Evolutionary conservation across 495 filamentous ascomycete genomes (phyloP).

Genomic region (Lichenothelia convexa): DNA sequence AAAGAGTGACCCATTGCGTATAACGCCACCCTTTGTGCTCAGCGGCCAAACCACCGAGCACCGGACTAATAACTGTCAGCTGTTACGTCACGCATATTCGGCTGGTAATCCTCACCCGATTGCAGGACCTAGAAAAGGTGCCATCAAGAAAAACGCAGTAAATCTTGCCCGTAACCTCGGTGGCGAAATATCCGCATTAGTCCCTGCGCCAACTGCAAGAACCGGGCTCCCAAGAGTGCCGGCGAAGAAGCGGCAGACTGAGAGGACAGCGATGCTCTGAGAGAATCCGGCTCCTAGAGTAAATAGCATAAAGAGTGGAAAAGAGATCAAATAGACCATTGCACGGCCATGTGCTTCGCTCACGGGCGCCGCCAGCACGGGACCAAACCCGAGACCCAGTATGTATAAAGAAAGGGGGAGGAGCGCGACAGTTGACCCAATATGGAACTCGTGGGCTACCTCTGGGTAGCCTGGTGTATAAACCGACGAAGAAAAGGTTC

Average conservation of each 20-base stretch:
- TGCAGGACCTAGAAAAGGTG: conserved; percentile 39
- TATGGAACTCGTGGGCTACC: conserved; percentile 13
- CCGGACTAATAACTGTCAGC: conserved; percentile 9
- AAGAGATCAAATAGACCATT: conserved; percentile 18
- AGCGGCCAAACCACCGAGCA: conserved; percentile 21
- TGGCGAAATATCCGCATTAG: conserved; percentile 28
- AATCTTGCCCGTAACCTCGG: conserved; percentile 20
- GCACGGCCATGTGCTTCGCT: conserved; percentile 17
- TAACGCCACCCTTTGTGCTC: conserved; percentile 21
- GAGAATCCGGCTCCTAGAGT: conserved; percentile 29
- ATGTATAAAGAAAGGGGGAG: conserved; percentile 17
- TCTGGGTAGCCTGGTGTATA: conserved; percentile 16
- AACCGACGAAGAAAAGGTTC: conserved; percentile 16
- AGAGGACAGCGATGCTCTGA: conserved; percentile 17
- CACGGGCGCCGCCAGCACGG: conserved; percentile 19
- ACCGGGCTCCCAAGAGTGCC: conserved; percentile 25
- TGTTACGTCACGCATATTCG: background rate
- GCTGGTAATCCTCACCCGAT: conserved; percentile 15
- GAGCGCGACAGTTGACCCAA: conserved; percentile 16
- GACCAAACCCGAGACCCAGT: conserved; percentile 20
- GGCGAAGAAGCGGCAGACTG: conserved; percentile 26
- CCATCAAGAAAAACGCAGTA: conserved; percentile 27
- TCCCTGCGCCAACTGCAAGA: conserved; percentile 27
- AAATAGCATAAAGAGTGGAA: conserved; percentile 40
- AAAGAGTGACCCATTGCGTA: conserved; percentile 21